A percentile compares a stretch with the other conserved stretches of the same genome.
Conservation (phyloP, 225 moss, liverwort and hornwort species). For the Polytrichum commune region DNA sequence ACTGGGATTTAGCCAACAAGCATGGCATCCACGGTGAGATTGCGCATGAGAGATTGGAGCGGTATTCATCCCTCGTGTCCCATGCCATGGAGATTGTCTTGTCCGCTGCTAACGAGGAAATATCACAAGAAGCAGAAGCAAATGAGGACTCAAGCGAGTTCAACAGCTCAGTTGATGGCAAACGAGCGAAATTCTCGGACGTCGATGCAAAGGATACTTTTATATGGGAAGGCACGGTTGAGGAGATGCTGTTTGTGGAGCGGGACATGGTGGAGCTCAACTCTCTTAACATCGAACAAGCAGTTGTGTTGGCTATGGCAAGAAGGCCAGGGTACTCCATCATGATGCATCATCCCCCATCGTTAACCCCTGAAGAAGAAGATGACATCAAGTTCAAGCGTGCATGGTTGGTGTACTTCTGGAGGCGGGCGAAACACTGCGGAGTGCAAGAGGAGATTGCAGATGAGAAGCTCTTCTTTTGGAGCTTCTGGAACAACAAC, state of each 20-base stretch:
- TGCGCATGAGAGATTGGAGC: constrained; percentile 33
- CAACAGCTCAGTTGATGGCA: no score
- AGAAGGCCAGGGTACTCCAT: constrained; percentile 16
- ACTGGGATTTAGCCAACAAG: constrained; percentile 48
- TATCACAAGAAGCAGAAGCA: constrained; percentile 18
- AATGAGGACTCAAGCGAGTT: constrained; percentile 8
- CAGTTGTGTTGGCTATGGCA: constrained; percentile 39
- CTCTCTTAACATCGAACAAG: constrained; percentile 39
- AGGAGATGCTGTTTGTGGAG: constrained; percentile 25
- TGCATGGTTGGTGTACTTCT: constrained; percentile 54
- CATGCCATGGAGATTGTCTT: constrained; percentile 40
- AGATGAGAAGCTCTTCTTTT: constrained; percentile 35
- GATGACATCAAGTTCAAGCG: constrained; percentile 52
- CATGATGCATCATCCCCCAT: constrained; percentile 9
- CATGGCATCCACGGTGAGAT: constrained; percentile 36
- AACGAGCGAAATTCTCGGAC: neutral
- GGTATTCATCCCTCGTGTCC: constrained; percentile 33
- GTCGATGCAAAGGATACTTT: neutral
- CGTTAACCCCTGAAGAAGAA: constrained; percentile 36
- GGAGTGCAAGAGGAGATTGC: constrained; percentile 38
- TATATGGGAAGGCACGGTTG: constrained; percentile 11
- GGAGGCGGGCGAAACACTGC: constrained; percentile 30
- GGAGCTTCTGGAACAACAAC: constrained; percentile 29
- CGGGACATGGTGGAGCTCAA: constrained; percentile 33
- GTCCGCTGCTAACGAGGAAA: constrained; percentile 6